Percentiles rank a stretch among this genome's conserved stretches.
Conservation (phyloP, 768 basidiomycete species). For the Psilocybe subaeruginosa region DNA sequence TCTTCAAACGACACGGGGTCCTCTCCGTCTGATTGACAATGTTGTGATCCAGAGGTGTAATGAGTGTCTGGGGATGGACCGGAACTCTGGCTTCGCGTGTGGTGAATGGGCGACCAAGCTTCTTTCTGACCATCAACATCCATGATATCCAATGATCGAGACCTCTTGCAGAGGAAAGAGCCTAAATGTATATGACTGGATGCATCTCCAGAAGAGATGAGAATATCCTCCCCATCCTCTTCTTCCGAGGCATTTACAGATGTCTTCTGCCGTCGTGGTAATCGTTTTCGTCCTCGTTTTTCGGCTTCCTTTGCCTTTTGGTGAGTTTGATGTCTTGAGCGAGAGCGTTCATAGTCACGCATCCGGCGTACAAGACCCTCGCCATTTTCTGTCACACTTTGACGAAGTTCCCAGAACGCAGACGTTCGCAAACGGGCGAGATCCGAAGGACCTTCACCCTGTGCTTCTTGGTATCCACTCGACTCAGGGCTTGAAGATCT, state of each 20-base stretch:
- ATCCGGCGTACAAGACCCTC: conserved; percentile 73
- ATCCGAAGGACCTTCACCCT: conserved; percentile 25
- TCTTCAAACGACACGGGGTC: neutral
- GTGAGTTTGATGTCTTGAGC: conserved; percentile 42
- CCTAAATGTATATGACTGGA: conserved; percentile 21
- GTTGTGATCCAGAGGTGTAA: neutral
- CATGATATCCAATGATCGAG: conserved; percentile 43
- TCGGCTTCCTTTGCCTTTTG: conserved; percentile 41
- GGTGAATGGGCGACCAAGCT: conserved; percentile 3
- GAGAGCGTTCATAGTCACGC: conserved; percentile 68
- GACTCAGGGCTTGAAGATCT: conserved; percentile 8
- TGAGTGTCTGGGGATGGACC: conserved; percentile 9
- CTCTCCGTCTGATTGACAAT: conserved; percentile 1
- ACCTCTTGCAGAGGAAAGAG: conserved; percentile 34
- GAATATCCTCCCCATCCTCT: conserved; percentile 59
- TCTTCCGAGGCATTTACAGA: conserved; percentile 30
- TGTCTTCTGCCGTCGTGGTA: conserved; percentile 21
- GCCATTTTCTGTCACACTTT: conserved; percentile 63
- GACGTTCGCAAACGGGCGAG: conserved; percentile 48
- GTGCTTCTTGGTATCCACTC: conserved; percentile 10
- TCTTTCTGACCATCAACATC: conserved; percentile 14
- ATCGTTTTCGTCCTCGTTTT: conserved; percentile 45
- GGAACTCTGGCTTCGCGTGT: conserved; percentile 1
- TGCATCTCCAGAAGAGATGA: conserved; percentile 52
- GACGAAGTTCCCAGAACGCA: conserved; percentile 68